phyloP scores from a whole-genome alignment of 176 grass and related monocot species.

The Alloteropsis semialata region DNA sequence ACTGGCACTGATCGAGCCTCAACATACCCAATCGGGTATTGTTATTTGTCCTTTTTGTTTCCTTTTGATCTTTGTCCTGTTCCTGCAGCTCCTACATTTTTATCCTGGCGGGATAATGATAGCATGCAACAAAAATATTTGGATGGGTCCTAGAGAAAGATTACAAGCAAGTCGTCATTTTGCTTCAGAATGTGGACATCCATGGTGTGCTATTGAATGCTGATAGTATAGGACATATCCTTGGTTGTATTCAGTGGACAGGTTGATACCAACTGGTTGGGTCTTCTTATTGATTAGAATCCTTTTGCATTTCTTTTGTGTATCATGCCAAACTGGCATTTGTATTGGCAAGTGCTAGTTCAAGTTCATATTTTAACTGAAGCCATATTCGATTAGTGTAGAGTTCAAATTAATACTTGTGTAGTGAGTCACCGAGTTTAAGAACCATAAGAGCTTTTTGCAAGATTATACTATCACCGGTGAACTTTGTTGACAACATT shows the following conservation, averaged over 20 bases:
- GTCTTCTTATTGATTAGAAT: constrained; percentile 6
- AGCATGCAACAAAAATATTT: not conserved
- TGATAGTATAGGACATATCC: not conserved
- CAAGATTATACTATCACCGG: not conserved
- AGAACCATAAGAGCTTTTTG: not conserved
- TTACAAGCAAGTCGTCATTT: not conserved
- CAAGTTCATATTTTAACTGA: not conserved
- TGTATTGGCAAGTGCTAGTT: constrained; percentile 2
- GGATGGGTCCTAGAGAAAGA: not conserved
- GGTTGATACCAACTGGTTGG: not conserved
- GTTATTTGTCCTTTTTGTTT: constrained; percentile 4
- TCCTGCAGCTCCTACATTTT: not conserved
- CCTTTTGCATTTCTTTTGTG: constrained; percentile 3
- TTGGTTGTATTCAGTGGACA: constrained; percentile 5
- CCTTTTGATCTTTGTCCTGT: not conserved
- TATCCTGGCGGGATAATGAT: not conserved
- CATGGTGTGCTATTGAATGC: not conserved
- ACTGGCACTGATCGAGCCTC: constrained; percentile 81
- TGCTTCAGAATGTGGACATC: not conserved
- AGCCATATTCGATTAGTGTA: not conserved
- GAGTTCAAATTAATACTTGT: not conserved
- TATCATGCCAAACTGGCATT: constrained; percentile 5
- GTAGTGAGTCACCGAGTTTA: not conserved
- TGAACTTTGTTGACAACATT: not conserved
- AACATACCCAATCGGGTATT: constrained; percentile 82